Evolutionary conservation across 208 protist genomes (phyloP), one percentile per base, ranked within the genome.

Genomic region (Endotrypanum monterogeii): DNA sequence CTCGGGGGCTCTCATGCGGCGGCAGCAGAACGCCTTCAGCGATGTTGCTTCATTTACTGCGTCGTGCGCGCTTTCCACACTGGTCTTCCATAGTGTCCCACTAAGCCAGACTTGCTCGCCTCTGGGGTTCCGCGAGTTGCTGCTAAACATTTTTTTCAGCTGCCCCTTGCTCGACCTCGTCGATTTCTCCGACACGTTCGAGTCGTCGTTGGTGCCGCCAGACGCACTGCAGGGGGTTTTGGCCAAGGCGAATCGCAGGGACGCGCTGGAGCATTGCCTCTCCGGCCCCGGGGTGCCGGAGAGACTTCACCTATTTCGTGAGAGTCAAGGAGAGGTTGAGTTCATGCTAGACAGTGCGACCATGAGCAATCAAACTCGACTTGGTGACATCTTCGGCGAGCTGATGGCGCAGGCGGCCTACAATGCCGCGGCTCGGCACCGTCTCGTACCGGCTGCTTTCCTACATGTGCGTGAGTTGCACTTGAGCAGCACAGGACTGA

Each of bases 71-170:
- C 63, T 95, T 30, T 56, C 61, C 25, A 80, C 67, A 52, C 39
- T 95, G 48, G 80, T 81, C 20, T 67, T 93, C 41, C 65, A 82
- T 55, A 67, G 82, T 60, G 83, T 93, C n/a, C 85, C 89, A 52
- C 78, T 95, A 11, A 86, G 84, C 30, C 85, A 83, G 50, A 56
- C 83, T 2, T 92, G 89, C 74, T 86, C 82, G 23, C 85, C 88
- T 23, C 68, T 82, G 30, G 87, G 87, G 23, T 90, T 84, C 67
- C 86, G 88, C 28, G 87, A 92, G 62, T 71, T 95, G 72, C 83
- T 95, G 67, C 78, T 91, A 20, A 93, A 91, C 71, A 55, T 93
- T 39, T 90, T 95, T 67, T 92, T 92, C 72, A 85, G 83, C 74
- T 93, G 91, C 67, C 83, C 74, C 28, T 68, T 61, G 18, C 78